A percentile compares a stretch with the other conserved stretches of the same genome.
phyloP scores from a whole-genome alignment of 2,329 filamentous ascomycete genomes.

The Trichoderma polysporum region DNA sequence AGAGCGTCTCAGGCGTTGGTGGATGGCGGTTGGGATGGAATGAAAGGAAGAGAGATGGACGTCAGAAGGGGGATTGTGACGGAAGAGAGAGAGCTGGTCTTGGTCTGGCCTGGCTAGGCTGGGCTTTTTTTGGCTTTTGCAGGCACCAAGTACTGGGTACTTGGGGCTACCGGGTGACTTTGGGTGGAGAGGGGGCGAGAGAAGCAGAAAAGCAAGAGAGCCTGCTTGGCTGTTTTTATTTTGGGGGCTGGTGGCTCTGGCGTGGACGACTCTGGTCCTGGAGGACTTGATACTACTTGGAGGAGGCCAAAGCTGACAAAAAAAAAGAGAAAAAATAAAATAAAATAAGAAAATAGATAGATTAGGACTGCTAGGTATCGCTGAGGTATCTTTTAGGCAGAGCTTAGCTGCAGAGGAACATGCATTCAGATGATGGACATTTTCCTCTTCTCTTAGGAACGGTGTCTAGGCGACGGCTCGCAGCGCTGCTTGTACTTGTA shows the following conservation, averaged over 20 bases:
- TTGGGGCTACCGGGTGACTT: constrained; percentile 5
- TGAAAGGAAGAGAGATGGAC: constrained; percentile 22
- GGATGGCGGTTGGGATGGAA: constrained; percentile 24
- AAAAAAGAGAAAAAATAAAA: not conserved
- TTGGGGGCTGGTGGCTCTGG: not conserved
- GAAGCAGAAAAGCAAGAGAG: not conserved
- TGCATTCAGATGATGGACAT: not conserved
- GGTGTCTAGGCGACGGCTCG: not conserved
- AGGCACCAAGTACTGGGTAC: constrained; percentile 15
- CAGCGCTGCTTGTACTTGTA: not conserved
- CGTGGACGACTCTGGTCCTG: not conserved
- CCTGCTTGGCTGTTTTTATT: not conserved
- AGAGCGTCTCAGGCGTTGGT: constrained; percentile 10
- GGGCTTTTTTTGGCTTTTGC: constrained; percentile 18
- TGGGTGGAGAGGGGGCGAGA: not conserved
- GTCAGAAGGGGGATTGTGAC: constrained; percentile 22
- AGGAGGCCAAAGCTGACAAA: not conserved
- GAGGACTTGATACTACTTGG: not conserved
- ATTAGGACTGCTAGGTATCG: not conserved
- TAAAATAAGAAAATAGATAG: not conserved
- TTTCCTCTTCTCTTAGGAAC: not conserved
- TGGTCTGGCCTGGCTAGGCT: constrained; percentile 16
- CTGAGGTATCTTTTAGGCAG: not conserved
- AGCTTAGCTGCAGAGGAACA: not conserved
- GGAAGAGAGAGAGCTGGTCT: constrained; percentile 20